These are phyloP conservation scores for Coemansia sp. DNA, from an alignment of 192 early-diverging fungal genomes.

Conservation along the genomic window DNA sequence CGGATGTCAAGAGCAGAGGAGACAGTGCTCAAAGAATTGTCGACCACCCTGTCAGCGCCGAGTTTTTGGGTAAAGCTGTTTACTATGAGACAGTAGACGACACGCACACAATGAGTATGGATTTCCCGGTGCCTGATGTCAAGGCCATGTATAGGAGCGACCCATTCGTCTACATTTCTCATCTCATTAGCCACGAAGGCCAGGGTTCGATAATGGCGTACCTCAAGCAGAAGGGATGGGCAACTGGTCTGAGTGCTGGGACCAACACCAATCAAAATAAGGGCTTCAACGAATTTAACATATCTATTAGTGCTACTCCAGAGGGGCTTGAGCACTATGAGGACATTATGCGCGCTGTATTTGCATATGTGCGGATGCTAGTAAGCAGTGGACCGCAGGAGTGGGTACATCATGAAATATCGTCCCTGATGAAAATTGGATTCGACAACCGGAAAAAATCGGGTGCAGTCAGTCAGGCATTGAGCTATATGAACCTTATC, in stretches of 20 bases:
- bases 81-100: constrained; percentile 77
- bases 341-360: constrained; percentile 30
- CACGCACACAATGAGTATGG: constrained; percentile 63
- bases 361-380: constrained; percentile 43
- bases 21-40: constrained; percentile 51
- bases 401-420: constrained; percentile 41
- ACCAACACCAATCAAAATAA: background rate
- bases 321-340: constrained; percentile 23
- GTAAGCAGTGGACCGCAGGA: constrained; percentile 21
- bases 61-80: constrained; percentile 63
- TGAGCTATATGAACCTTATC: constrained; percentile 64
- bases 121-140: constrained; percentile 82
- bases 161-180: constrained; percentile 72
- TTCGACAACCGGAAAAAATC: constrained; percentile 68
- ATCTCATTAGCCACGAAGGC: constrained; percentile 80
- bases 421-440: constrained; percentile 18
- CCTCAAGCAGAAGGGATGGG: constrained; percentile 86
- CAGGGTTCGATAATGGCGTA: constrained; percentile 80
- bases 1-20: constrained; percentile 72
- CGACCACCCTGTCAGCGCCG: background rate
- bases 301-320: constrained; percentile 20
- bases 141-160: constrained; percentile 52
- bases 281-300: constrained; percentile 16
- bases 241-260: constrained; percentile 36
- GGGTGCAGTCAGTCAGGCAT: constrained; percentile 50